phyloP scores from a whole-genome alignment of 768 basidiomycete genomes.

The Tylopilus plumbeoviolaceoides region DNA sequence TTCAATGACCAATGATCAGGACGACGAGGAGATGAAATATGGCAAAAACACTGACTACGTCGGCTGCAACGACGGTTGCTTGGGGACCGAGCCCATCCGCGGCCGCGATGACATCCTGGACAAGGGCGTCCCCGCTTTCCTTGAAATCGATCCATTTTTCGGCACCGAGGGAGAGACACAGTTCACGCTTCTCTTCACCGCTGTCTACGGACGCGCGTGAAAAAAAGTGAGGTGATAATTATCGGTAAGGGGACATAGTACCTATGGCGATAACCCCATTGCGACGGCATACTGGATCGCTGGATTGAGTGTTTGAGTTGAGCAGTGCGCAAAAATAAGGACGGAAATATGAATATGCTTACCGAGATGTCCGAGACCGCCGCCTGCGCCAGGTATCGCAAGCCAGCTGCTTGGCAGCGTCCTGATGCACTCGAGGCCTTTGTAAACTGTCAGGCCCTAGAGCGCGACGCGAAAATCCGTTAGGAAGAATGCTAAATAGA shows the following conservation, averaged over 20 bases:
- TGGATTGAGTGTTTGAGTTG: slow-evolving; percentile 2
- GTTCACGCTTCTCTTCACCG: slow-evolving; percentile 37
- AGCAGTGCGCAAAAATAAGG: background rate
- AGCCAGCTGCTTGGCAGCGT: slow-evolving; percentile 36
- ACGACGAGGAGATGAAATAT: background rate
- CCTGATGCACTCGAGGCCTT: slow-evolving; percentile 38
- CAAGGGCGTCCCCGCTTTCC: slow-evolving; percentile 34
- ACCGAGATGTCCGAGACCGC: slow-evolving; percentile 42
- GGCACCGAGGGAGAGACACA: slow-evolving; percentile 37
- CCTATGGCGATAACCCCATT: slow-evolving; percentile 45
- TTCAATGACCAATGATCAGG: background rate
- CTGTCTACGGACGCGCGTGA: slow-evolving; percentile 30
- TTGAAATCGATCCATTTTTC: slow-evolving; percentile 47
- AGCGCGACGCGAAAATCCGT: background rate
- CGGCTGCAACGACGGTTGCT: slow-evolving; percentile 27
- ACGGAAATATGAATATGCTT: background rate
- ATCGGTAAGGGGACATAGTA: background rate
- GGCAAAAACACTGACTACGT: slow-evolving; percentile 16
- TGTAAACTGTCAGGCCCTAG: slow-evolving; percentile 43
- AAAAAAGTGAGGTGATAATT: background rate
- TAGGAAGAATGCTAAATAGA: background rate
- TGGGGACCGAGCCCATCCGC: slow-evolving; percentile 44
- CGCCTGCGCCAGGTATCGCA: slow-evolving; percentile 37
- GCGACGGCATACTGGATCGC: slow-evolving; percentile 44
- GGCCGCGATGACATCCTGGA: slow-evolving; percentile 34